Conservation (phyloP, 495 filamentous ascomycete genomes). For the Tetracladium marchalianum region DNA sequence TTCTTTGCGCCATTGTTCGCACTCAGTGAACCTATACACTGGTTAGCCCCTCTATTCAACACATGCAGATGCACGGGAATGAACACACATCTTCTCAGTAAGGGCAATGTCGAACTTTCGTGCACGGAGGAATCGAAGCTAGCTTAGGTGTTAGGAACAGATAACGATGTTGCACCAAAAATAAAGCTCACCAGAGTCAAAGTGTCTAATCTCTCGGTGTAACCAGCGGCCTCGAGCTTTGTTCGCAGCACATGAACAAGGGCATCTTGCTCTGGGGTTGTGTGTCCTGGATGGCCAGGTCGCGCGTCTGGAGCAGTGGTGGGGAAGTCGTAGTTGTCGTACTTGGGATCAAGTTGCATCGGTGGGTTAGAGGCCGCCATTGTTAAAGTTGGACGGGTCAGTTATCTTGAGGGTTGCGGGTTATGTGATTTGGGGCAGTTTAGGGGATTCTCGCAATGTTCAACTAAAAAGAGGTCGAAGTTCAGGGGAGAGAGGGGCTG, state of each 20-base stretch:
- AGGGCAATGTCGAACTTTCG: slow-evolving; percentile 85
- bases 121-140: slow-evolving; percentile 86
- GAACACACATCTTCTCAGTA: slow-evolving; percentile 74
- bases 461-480: no score
- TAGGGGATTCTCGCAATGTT: neutral
- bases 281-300: slow-evolving; percentile 79
- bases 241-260: slow-evolving; percentile 75
- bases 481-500: slow-evolving; percentile 4
- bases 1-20: slow-evolving; percentile 83
- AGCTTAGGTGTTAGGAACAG: slow-evolving; percentile 1
- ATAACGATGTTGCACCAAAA: neutral
- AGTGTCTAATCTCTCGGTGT: slow-evolving; percentile 80
- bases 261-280: slow-evolving; percentile 81
- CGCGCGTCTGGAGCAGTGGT: slow-evolving; percentile 59
- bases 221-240: slow-evolving; percentile 75
- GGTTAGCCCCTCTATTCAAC: slow-evolving; percentile 12
- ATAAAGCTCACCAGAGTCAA: slow-evolving; percentile 59
- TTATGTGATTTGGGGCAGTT: neutral
- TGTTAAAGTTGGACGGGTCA: slow-evolving; percentile 1
- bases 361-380: slow-evolving; percentile 18
- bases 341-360: slow-evolving; percentile 71
- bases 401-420: slow-evolving; percentile 3
- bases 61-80: neutral
- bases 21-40: slow-evolving; percentile 69
- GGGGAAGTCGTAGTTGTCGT: slow-evolving; percentile 93